Base-by-base conservation (phyloP, 2,329 filamentous ascomycete genomes). In the Sarocladium strictum region DNA sequence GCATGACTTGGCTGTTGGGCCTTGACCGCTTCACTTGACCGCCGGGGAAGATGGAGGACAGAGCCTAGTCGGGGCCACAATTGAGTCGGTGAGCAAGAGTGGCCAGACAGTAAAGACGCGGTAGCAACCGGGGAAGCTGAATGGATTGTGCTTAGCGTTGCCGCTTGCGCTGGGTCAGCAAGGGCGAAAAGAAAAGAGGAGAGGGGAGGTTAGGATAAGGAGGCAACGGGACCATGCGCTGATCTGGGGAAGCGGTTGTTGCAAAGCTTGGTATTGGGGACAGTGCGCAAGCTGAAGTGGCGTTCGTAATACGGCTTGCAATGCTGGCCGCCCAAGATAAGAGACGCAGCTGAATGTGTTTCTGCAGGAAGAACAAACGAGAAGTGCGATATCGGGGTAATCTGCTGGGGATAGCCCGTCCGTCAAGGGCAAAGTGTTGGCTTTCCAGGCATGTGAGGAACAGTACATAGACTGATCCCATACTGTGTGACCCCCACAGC, bases 21-120 rank as follows among this genome's bases (percentile, higher is more conserved):
- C 43, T 47, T 47, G 43, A 47, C 43, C 43, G 43, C 43, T 27
- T 27, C 23, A 15, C 43, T n/a, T 47, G 43, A 27, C 43, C 43
- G 43, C 43, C 24, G 23, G 6, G 43, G 23, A 47, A 47, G 43
- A 14, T 47, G 43, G 12, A 47, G 3, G 21, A 47, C 29, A 27
- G 21, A 15, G 43, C 43, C 23, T 26, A 9, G 23, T 3, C 40
- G 11, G 10, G 40, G 21, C 17, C 40, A 43, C 21, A 27, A 17
- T 10, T 17, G n/a, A 47, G 43, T 47, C 43, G 43, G 43, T 47
- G 43, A 47, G 43, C 21, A 24, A 43, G 19, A 43, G 24, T 27
- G 43, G 12, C 11, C 15, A 47, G 43, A 24, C 27, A 47, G 43
- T 24, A 23, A 47, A 47, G 43, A 27, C 19, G 43, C 29, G 40